Percentiles rank a stretch among this genome's conserved stretches.
phyloP scores from a whole-genome alignment of 192 early-diverging fungal genomes.

The Umbelopsis ramanniana region DNA sequence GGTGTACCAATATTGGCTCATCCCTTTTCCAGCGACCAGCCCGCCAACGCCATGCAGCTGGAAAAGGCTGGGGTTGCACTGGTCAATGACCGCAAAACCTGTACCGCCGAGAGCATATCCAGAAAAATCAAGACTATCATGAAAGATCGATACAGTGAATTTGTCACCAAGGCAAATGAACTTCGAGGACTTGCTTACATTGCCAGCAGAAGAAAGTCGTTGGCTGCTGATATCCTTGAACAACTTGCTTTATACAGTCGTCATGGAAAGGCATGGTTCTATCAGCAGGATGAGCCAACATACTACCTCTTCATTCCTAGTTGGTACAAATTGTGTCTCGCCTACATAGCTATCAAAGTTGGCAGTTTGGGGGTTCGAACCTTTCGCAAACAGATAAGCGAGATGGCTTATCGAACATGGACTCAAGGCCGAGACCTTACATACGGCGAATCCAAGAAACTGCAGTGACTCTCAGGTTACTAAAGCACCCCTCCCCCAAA shows the following conservation, averaged over 20 bases:
- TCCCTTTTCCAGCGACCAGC: constrained; percentile 24
- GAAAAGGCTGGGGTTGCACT: constrained; percentile 2
- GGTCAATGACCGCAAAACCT: neutral
- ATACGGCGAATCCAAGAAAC: neutral
- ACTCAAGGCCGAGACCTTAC: neutral
- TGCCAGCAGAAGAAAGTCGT: neutral
- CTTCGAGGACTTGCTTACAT: neutral
- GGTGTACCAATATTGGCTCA: constrained; percentile 27
- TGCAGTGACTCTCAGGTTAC: neutral
- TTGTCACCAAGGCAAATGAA: neutral
- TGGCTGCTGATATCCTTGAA: constrained; percentile 10
- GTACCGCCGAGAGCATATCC: neutral
- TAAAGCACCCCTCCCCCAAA: neutral
- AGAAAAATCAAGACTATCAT: neutral
- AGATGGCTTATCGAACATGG: neutral
- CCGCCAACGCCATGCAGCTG: constrained; percentile 1
- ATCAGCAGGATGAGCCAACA: neutral
- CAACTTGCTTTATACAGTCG: neutral
- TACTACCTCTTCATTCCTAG: neutral
- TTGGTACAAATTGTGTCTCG: neutral
- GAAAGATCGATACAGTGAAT: neutral
- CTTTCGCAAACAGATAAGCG: neutral
- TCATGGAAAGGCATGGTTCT: constrained; percentile 9
- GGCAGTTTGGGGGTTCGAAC: neutral
- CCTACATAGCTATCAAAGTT: neutral